These are phyloP conservation scores for Cyberlindnera amylophila DNA, from an alignment of 805 yeast species.

Conservation along the genomic window DNA sequence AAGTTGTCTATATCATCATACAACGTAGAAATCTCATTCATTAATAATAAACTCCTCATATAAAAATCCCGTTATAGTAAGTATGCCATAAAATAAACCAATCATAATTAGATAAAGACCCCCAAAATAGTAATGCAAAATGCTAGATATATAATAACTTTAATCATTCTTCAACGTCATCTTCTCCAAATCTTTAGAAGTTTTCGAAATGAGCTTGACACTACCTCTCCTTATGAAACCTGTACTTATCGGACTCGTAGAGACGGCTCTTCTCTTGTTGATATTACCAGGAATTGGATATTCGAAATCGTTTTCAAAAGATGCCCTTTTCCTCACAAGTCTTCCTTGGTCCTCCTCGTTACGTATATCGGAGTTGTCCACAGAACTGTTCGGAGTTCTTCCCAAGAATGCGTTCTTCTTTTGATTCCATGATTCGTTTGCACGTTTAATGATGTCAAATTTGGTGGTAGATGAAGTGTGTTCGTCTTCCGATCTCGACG, in stretches of 20 bases:
- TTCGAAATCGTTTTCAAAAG: constrained; percentile 18
- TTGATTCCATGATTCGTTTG: constrained; percentile 28
- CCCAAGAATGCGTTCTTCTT: constrained; percentile 15
- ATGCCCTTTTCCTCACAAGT: constrained; percentile 21
- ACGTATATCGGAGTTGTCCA: background rate
- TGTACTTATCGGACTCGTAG: constrained; percentile 25
- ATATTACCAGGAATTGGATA: background rate
- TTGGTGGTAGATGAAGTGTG: constrained; percentile 14
- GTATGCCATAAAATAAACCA: too few species aligned
- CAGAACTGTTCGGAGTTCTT: too few species aligned
- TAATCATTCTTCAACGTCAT: constrained; percentile 18
- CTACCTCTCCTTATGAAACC: constrained; percentile 19
- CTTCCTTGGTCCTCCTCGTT: constrained; percentile 10
- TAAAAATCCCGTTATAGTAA: too few species aligned
- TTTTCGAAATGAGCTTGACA: constrained; percentile 20
- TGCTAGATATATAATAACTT: too few species aligned
- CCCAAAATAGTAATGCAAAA: too few species aligned
- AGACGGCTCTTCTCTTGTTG: constrained; percentile 28
- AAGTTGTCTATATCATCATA: too few species aligned
- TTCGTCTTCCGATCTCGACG: constrained; percentile 4
- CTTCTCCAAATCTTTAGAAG: constrained; percentile 26
- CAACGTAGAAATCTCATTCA: too few species aligned
- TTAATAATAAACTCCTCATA: too few species aligned
- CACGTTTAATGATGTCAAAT: constrained; percentile 26
- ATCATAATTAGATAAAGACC: too few species aligned